Evolutionary conservation across 1,139 yeast species (phyloP).

Genomic region (Zhuliangozyma blackwelliae): DNA sequence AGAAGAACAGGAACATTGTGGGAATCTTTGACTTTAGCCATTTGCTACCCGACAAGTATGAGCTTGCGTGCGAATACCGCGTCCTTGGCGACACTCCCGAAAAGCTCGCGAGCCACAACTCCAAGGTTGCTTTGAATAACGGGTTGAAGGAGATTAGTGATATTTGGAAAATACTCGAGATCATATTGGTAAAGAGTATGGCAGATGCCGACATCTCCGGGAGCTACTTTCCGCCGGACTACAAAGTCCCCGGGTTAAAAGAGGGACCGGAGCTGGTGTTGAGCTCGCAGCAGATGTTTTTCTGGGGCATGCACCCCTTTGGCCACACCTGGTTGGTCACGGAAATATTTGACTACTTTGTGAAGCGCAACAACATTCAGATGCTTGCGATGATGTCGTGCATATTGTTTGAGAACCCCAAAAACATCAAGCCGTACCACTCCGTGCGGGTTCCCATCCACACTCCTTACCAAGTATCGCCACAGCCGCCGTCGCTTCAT

Average conservation of each 20-base stretch:
- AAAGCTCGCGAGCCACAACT: conserved; percentile 63
- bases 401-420: conserved; percentile 45
- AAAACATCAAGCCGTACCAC: conserved; percentile 12
- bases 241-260: not conserved
- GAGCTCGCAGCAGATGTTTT: conserved; percentile 24
- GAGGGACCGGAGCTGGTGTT: too few species aligned
- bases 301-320: conserved; percentile 82
- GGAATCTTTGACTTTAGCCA: conserved; percentile 63
- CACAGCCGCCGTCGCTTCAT: conserved; percentile 26
- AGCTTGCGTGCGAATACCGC: conserved; percentile 72
- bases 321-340: conserved; percentile 74
- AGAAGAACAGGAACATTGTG: conserved; percentile 47
- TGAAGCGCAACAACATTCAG: conserved; percentile 63
- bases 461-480: conserved; percentile 41
- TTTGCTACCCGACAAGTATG: conserved; percentile 72
- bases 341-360: conserved; percentile 64
- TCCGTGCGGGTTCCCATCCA: conserved; percentile 37
- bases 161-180: conserved; percentile 70
- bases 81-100: conserved; percentile 66
- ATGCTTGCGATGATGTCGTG: conserved; percentile 91
- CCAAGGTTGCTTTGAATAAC: conserved; percentile 63
- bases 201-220: not conserved
- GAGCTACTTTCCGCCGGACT: not conserved
- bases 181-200: conserved; percentile 32
- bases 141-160: conserved; percentile 64